phyloP scores from a whole-genome alignment of 2,329 filamentous ascomycete species.

The Zelopaecilomyces penicillatus region DNA sequence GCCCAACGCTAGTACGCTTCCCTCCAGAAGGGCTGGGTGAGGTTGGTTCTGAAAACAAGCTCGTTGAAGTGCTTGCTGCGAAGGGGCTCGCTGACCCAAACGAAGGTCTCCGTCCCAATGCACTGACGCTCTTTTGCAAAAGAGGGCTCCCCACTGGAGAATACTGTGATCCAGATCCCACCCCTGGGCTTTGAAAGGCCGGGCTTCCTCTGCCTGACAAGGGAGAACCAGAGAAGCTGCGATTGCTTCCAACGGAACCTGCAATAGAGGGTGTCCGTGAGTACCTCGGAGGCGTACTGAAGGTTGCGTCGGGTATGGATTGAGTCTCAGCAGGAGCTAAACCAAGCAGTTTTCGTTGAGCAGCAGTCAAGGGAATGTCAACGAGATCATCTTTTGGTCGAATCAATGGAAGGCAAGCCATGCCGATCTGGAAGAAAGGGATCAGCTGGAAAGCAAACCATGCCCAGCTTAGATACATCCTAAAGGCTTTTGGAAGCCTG shows the following conservation, averaged over 20 bases:
- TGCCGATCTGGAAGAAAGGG: constrained; percentile 60
- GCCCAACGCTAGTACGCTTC: constrained; percentile 63
- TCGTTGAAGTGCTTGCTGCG: constrained; percentile 38
- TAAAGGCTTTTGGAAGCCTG: constrained; percentile 25
- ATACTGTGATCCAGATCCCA: constrained; percentile 38
- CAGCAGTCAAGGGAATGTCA: constrained; percentile 75
- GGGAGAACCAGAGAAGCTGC: constrained; percentile 50
- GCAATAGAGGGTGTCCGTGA: constrained; percentile 61
- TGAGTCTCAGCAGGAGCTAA: constrained; percentile 57
- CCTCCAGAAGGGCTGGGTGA: constrained; percentile 60
- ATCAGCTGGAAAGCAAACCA: constrained; percentile 45
- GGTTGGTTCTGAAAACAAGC: constrained; percentile 48
- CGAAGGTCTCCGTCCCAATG: constrained; percentile 41
- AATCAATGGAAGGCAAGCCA: constrained; percentile 65
- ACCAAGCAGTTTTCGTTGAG: constrained; percentile 74
- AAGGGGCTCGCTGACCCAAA: constrained; percentile 53
- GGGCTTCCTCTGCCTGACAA: constrained; percentile 49
- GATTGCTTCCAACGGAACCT: constrained; percentile 52
- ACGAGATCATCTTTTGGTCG: constrained; percentile 66
- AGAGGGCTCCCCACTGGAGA: constrained; percentile 44
- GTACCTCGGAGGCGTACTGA: constrained; percentile 82
- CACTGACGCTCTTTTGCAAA: constrained; percentile 58
- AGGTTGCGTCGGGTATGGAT: constrained; percentile 59
- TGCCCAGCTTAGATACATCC: constrained; percentile 32
- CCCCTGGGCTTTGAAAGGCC: constrained; percentile 20